Base-by-base conservation (phyloP, 2,329 filamentous ascomycete genomes). In the Ophiostoma sp. region DNA sequence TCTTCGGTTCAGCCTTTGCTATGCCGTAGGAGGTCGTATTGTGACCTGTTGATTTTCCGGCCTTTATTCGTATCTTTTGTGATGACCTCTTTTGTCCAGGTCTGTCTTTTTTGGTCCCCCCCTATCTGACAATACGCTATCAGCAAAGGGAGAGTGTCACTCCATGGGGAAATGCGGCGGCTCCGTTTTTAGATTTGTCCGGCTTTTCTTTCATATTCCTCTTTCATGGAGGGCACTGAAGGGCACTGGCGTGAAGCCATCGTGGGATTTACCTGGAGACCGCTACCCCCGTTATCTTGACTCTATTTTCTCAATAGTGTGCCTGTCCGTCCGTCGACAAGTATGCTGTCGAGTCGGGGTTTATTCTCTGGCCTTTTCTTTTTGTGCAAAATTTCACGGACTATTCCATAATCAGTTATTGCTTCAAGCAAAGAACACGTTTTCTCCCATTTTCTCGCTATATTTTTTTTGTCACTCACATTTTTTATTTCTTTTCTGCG, bases 211-310 rank as follows among this genome's bases (percentile, higher is more conserved):
- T 42, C 36, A 64, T 45, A 45, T 25, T n/a, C 7, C 39, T 28
- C 36, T 45, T 22, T 66, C 4, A 48, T 48, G n/a, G n/a, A n/a
- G n/a, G n/a, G n/a, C 19, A 22, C 22, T 45, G 61, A n/a, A n/a
- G n/a, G n/a, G 22, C 39, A 19, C 33, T 63, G 61, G 36, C 36
- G 12, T 66, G 36, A 45, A 66, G 61, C 36, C 36, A 66, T 45
- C 61, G 12, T 69, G 31, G 50, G 50, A 57, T 59, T 70, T 70
- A 31, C 50, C 12, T 70, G 33, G 31, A 57, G 68, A 57, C 33
- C 50, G 33, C 50, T 70, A 59, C 50, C 19, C 22, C 68, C 68
- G 50, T 70, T 57, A 59, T 57, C 68, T 57, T 50, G 22, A 59
- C n/a, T 33, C 55, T 61, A 33, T 36, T 28, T 45, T 39, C 31